Conservation (phyloP, 1,284 basidiomycete genomes). For the Fomes fomentarius region DNA sequence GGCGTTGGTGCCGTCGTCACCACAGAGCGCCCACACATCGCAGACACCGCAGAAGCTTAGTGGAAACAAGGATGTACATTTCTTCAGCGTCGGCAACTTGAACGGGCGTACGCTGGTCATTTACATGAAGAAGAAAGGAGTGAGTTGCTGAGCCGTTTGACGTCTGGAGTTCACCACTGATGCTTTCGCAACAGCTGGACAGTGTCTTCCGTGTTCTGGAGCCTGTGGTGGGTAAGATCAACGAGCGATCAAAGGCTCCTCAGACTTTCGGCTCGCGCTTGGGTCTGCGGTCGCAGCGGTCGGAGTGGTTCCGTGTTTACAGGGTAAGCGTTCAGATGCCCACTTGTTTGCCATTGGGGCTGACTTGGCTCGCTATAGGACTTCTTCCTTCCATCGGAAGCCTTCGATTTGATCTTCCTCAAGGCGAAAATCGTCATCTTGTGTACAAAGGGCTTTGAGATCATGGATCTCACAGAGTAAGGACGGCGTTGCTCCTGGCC, state of each 20-base stretch:
- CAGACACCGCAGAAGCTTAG: slow-evolving; percentile 88
- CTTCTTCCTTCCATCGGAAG: slow-evolving; percentile 91
- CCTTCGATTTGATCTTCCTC: slow-evolving; percentile 88
- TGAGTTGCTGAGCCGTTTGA: slow-evolving; percentile 42
- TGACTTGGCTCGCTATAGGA: slow-evolving; percentile 48
- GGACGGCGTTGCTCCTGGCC: slow-evolving; percentile 32
- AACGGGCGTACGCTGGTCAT: slow-evolving; percentile 87
- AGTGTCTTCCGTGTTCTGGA: slow-evolving; percentile 94
- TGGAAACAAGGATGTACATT: slow-evolving; percentile 88
- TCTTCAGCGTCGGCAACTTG: slow-evolving; percentile 91
- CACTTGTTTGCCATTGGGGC: background rate
- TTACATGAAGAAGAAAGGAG: slow-evolving; percentile 95
- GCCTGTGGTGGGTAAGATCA: slow-evolving; percentile 85
- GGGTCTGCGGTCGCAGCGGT: slow-evolving; percentile 73
- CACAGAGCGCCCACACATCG: slow-evolving; percentile 61
- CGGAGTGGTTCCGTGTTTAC: slow-evolving; percentile 93
- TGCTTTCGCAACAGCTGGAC: slow-evolving; percentile 56
- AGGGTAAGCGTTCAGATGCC: slow-evolving; percentile 47
- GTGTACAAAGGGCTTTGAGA: slow-evolving; percentile 94
- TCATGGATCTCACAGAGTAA: slow-evolving; percentile 91
- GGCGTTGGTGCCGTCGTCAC: slow-evolving; percentile 88
- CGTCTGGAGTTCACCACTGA: background rate
- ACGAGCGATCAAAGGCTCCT: slow-evolving; percentile 70
- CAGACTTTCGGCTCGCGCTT: slow-evolving; percentile 73
- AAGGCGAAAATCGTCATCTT: slow-evolving; percentile 91